Percentiles rank a stretch among this genome's conserved stretches.
These are phyloP conservation scores for Neoascochyta sp. DNA, from an alignment of 2,329 filamentous ascomycete genomes.

Conservation along the genomic window DNA sequence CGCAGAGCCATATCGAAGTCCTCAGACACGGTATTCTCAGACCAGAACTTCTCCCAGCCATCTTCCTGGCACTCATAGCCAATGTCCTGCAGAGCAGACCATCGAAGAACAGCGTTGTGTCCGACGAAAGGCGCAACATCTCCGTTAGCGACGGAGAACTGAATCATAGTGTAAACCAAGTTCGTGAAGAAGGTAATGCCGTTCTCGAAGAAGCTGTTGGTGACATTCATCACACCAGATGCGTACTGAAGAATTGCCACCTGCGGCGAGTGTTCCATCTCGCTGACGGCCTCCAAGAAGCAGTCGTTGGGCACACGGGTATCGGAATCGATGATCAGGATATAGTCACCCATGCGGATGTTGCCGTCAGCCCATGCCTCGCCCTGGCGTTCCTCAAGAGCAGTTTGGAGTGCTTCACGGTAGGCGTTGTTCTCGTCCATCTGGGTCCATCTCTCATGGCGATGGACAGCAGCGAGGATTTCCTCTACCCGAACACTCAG, in stretches of 20 bases:
- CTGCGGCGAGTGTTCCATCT: constrained; percentile 76
- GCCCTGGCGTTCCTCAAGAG: constrained; percentile 61
- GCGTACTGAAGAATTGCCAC: constrained; percentile 75
- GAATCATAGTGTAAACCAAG: constrained; percentile 70
- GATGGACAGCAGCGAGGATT: constrained; percentile 44
- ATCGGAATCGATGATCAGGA: constrained; percentile 56
- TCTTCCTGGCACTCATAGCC: constrained; percentile 41
- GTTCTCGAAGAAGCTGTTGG: constrained; percentile 69
- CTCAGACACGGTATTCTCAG: constrained; percentile 70
- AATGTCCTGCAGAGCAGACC: constrained; percentile 61
- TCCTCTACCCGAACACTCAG: constrained; percentile 61
- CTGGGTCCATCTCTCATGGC: constrained; percentile 26
- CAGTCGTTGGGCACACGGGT: constrained; percentile 61
- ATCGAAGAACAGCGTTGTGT: constrained; percentile 72
- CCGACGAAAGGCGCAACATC: constrained; percentile 74
- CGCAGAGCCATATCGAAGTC: constrained; percentile 74
- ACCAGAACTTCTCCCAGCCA: constrained; percentile 66
- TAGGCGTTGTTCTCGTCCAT: constrained; percentile 37
- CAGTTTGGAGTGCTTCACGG: constrained; percentile 50
- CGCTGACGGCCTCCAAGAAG: constrained; percentile 72
- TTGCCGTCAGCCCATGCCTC: constrained; percentile 77
- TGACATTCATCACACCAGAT: constrained; percentile 68
- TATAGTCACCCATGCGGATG: constrained; percentile 80
- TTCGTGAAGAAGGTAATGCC: constrained; percentile 77
- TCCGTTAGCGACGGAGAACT: constrained; percentile 66